These are phyloP conservation scores for Leccinum fibrillosum DNA, from an alignment of 768 basidiomycete genomes.

Conservation along the genomic window DNA sequence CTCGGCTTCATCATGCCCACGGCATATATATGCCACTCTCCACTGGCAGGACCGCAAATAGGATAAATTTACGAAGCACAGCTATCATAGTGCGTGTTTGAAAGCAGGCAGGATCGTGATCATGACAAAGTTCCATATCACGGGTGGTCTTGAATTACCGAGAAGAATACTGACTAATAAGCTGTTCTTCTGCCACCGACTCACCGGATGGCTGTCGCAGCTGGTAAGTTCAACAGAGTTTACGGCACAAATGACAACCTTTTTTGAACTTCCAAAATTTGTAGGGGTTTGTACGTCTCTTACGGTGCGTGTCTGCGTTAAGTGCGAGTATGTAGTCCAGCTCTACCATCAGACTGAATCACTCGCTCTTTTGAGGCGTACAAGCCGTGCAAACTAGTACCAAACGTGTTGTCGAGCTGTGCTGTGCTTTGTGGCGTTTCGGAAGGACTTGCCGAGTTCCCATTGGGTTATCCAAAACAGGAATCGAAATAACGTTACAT, in stretches of 20 bases:
- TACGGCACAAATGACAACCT: slow-evolving; percentile 17
- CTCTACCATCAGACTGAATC: not conserved
- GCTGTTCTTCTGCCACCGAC: slow-evolving; percentile 12
- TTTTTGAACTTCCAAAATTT: not conserved
- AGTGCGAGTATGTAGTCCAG: not conserved
- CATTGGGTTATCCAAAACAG: slow-evolving; percentile 5
- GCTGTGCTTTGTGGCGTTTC: slow-evolving; percentile 26
- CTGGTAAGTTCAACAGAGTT: slow-evolving; percentile 6
- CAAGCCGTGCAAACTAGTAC: not conserved
- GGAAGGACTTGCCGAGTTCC: slow-evolving; percentile 3
- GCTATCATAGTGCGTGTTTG: not conserved
- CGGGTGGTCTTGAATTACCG: slow-evolving; percentile 4
- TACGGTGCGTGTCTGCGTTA: not conserved
- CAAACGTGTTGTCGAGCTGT: not conserved
- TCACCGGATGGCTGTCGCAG: slow-evolving; percentile 1
- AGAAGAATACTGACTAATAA: slow-evolving; percentile 15
- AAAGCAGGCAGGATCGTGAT: not conserved
- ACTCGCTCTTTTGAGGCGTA: not conserved
- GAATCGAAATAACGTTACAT: slow-evolving; percentile 7
- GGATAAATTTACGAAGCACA: slow-evolving; percentile 2
- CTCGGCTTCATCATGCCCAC: slow-evolving; percentile 5
- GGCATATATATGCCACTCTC: not conserved
- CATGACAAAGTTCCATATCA: not conserved
- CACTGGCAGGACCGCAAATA: not conserved
- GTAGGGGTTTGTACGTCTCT: not conserved